These are phyloP conservation scores for Pascua sp. DNA, from an alignment of 1,284 basidiomycete species.

Conservation along the genomic window DNA sequence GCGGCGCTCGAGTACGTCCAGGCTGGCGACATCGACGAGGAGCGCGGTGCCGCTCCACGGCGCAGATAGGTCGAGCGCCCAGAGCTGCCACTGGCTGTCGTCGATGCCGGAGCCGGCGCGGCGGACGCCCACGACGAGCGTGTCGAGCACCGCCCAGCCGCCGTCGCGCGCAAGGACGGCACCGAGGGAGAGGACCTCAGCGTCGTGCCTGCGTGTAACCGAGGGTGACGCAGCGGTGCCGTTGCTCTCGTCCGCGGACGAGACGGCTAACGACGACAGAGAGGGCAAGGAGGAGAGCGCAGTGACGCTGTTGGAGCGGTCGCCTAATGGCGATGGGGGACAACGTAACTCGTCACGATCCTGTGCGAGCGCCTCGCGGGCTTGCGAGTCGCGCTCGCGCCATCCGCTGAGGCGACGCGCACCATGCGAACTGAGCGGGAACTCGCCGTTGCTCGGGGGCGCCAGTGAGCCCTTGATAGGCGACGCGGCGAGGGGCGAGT, in stretches of 20 bases:
- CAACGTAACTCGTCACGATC: not conserved
- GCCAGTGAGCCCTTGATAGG: not conserved
- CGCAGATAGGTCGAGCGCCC: conserved; percentile 29
- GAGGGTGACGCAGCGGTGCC: not conserved
- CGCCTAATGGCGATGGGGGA: conserved; percentile 10
- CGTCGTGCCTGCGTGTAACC: conserved; percentile 20
- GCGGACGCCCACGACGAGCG: conserved; percentile 30
- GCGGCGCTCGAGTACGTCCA: conserved; percentile 19
- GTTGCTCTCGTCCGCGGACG: conserved; percentile 7
- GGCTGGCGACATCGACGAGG: conserved; percentile 22
- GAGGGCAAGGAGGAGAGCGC: conserved; percentile 4
- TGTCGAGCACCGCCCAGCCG: conserved; percentile 22
- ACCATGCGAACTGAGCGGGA: conserved; percentile 31
- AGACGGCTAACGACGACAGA: conserved; percentile 1
- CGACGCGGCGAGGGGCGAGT: not conserved
- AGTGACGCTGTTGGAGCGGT: conserved; percentile 7
- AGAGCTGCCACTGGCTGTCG: conserved; percentile 40
- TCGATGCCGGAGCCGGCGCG: conserved; percentile 30
- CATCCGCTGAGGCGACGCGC: conserved; percentile 29
- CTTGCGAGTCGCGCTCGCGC: not conserved
- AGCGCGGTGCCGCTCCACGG: conserved; percentile 36
- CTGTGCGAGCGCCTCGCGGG: conserved; percentile 6
- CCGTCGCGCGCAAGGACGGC: conserved; percentile 23
- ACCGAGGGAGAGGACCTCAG: conserved; percentile 31
- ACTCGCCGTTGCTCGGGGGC: not conserved